These are phyloP conservation scores for Posidonia oceanica DNA, from an alignment of 116 monocot species.

Conservation along the genomic window DNA sequence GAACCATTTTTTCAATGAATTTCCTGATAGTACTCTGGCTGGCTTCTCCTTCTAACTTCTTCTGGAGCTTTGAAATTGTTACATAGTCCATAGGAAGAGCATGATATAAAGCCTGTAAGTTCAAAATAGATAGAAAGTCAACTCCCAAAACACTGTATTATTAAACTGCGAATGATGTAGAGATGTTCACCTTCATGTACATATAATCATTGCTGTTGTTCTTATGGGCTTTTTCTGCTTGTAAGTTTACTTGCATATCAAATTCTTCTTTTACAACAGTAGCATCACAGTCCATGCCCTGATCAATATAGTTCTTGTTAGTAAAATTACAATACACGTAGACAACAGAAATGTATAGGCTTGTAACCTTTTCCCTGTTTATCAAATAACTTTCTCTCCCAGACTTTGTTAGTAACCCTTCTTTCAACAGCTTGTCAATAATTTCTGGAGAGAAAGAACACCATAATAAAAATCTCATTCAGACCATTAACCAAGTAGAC, in stretches of 20 bases:
- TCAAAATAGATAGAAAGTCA: neutral
- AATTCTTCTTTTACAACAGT: slow-evolving; percentile 52
- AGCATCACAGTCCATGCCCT: slow-evolving; percentile 16
- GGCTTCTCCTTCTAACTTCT: too few relatives aligned
- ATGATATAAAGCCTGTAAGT: slow-evolving; percentile 62
- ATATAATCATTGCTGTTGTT: slow-evolving; percentile 31
- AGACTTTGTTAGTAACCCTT: too few relatives aligned
- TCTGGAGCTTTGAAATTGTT: slow-evolving; percentile 68
- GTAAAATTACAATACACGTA: neutral
- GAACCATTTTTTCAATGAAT: too few relatives aligned
- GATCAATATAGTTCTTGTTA: too few relatives aligned
- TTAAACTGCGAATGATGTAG: neutral
- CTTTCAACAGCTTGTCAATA: too few relatives aligned
- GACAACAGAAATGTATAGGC: neutral
- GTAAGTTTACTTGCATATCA: slow-evolving; percentile 26
- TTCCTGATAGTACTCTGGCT: too few relatives aligned
- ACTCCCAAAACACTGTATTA: neutral
- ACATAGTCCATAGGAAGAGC: slow-evolving; percentile 91
- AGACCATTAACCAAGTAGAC: too few relatives aligned
- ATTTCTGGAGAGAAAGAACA: too few relatives aligned
- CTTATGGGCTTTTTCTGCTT: slow-evolving; percentile 19
- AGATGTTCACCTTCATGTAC: slow-evolving; percentile 71
- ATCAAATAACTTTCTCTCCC: slow-evolving; percentile 69
- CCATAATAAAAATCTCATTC: too few relatives aligned
- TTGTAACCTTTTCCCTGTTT: slow-evolving; percentile 39